phyloP scores from a whole-genome alignment of 495 filamentous ascomycete species.

The Copromyces sp. region DNA sequence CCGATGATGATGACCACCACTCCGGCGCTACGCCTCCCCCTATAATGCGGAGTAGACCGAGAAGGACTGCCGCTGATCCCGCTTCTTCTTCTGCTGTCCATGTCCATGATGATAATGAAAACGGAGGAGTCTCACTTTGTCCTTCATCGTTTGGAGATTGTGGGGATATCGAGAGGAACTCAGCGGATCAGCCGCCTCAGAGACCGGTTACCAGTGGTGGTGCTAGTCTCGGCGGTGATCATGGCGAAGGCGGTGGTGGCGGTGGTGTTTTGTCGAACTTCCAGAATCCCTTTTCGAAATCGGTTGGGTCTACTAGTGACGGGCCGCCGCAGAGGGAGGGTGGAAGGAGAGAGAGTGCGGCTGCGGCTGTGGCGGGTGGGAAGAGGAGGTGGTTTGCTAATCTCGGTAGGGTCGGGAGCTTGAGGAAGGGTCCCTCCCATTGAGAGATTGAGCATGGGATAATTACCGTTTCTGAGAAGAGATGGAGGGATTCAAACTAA shows the following conservation, averaged over 20 bases:
- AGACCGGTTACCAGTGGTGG: neutral
- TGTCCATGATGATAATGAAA: slow-evolving; percentile 7
- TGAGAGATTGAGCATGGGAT: no score
- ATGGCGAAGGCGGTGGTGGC: neutral
- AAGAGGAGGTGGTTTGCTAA: slow-evolving; percentile 30
- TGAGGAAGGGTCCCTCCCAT: slow-evolving; percentile 14
- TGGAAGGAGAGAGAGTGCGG: neutral
- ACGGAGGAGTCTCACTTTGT: slow-evolving; percentile 12
- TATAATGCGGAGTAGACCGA: slow-evolving; percentile 29
- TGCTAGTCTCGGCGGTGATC: neutral
- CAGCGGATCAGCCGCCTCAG: neutral
- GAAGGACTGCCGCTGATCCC: slow-evolving; percentile 2
- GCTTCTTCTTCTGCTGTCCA: neutral
- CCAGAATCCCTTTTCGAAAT: neutral
- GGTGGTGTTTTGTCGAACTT: neutral
- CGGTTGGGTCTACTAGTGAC: neutral
- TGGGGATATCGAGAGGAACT: neutral
- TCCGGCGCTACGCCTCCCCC: slow-evolving; percentile 37
- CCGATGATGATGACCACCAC: slow-evolving; percentile 7
- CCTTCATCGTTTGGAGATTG: neutral
- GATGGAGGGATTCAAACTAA: no score
- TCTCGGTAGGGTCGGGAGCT: slow-evolving; percentile 24
- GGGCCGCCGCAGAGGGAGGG: neutral
- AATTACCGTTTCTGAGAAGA: no score
- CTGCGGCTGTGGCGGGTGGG: neutral